These are phyloP conservation scores for Ganoderma meredithae DNA, from an alignment of 1,284 basidiomycete species.

Conservation along the genomic window DNA sequence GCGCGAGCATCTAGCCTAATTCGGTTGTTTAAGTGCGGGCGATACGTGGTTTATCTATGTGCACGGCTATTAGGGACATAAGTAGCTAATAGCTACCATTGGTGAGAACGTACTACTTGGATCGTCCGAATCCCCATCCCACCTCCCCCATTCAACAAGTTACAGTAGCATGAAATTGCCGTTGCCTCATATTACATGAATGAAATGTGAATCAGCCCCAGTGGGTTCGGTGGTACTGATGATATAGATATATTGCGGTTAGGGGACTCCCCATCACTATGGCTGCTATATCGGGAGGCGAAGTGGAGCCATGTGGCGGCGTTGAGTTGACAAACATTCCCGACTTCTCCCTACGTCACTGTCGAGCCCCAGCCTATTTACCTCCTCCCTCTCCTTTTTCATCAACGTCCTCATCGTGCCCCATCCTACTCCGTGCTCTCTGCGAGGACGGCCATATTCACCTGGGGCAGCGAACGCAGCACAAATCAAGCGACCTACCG, in stretches of 20 bases:
- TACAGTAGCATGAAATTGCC: too few relatives aligned
- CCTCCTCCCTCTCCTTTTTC: background rate
- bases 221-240: too few relatives aligned
- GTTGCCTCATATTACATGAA: too few relatives aligned
- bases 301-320: constrained; percentile 2
- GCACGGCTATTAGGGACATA: too few relatives aligned
- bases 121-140: too few relatives aligned
- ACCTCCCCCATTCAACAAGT: too few relatives aligned
- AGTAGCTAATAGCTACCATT: too few relatives aligned
- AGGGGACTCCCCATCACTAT: background rate
- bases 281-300: constrained; percentile 1
- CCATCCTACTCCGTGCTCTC: background rate
- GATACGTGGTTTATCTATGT: too few relatives aligned
- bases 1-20: too few relatives aligned
- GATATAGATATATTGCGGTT: background rate
- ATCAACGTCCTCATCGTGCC: background rate
- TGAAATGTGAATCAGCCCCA: too few relatives aligned
- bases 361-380: background rate
- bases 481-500: background rate
- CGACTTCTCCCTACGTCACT: background rate
- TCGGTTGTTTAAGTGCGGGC: too few relatives aligned
- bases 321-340: constrained; percentile 5
- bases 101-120: too few relatives aligned
- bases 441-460: background rate
- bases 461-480: background rate